Evolutionary conservation across 2,329 filamentous ascomycete genomes (phyloP), one percentile per base, ranked within the genome.

Genomic region (Colletotrichum chlorophyti): DNA sequence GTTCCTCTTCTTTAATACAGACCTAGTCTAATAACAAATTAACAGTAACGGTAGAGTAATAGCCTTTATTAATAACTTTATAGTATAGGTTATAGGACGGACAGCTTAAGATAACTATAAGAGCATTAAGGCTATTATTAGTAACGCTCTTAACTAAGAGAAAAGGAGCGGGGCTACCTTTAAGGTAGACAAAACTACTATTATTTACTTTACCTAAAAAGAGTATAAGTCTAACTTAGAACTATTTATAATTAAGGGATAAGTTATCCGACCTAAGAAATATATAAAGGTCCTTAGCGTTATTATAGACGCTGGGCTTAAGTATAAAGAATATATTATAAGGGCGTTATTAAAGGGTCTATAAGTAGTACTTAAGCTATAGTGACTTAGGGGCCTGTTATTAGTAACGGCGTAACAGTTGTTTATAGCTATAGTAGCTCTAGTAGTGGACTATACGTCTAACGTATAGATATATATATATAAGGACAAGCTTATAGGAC

Each of bases 131-230:
- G 53, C 62, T 6, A 65, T 69, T 19, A 68, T 70, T 26, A 40
- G 65, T 10, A 42, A 58, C 9, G 57, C 65, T 8, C 27, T 65
- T 21, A 57, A 64, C 9, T 68, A 58, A 62, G 65, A 70, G 43
- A 66, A 42, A 27, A 53, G 64, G 37, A 69, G 68, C 42, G 61
- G 68, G 14, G 59, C 52, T 15, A 62, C 55, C 9, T 64, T 64
- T 26, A 48, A 62, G 41, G 53, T 54, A 12, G 54, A 64, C 5
- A 64, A 84, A 63, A 81, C 84, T 55, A 81, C 83, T 62, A 87
- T 88, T 82, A 85, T 86, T 7, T 83, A 85, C 63, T 88, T 88
- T 63, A 83, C 87, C 49, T 80, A 61, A 83, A 86, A 67, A 11
- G 51, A 46, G 3, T 42, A 55, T 26, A 60, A 83, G 89, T 27